These are phyloP conservation scores for Zhuliangozyma parablackwelliae DNA, from an alignment of 1,139 yeast genomes.

Conservation along the genomic window DNA sequence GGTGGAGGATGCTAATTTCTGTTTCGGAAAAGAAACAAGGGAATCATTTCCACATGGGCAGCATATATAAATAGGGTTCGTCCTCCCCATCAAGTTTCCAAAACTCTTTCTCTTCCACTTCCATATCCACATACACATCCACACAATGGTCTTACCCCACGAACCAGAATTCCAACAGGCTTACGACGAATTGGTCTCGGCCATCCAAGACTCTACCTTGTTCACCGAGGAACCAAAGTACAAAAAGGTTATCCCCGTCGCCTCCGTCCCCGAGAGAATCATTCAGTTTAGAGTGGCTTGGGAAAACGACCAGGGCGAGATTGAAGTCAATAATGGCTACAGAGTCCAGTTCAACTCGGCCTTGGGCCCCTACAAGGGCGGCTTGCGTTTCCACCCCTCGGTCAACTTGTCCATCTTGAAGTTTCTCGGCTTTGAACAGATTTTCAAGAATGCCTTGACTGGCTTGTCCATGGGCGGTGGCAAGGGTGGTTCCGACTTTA, in stretches of 20 bases:
- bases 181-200: conserved; percentile 84
- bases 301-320: conserved; percentile 92
- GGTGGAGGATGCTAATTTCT: too few species aligned
- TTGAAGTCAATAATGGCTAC: conserved; percentile 95
- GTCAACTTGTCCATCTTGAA: conserved; percentile 93
- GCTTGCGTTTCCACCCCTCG: conserved; percentile 95
- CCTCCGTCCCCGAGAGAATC: conserved; percentile 92
- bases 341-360: conserved; percentile 98
- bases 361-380: conserved; percentile 98
- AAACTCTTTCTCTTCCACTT: too few species aligned
- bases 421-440: conserved; percentile 97
- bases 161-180: conserved; percentile 99
- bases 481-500: conserved; percentile 98
- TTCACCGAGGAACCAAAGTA: conserved; percentile 87
- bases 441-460: conserved; percentile 96
- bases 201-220: conserved; percentile 86
- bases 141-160: conserved; percentile 51
- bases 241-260: conserved; percentile 83
- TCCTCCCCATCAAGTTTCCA: too few species aligned
- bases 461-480: conserved; percentile 99
- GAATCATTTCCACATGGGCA: too few species aligned
- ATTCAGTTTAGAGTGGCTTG: conserved; percentile 96
- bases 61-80: too few species aligned
- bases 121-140: too few species aligned
- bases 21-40: too few species aligned